Evolutionary conservation across 805 yeast species (phyloP), one percentile per base, ranked within the genome.

Genomic region (Helenozyma rhizophorensis): DNA sequence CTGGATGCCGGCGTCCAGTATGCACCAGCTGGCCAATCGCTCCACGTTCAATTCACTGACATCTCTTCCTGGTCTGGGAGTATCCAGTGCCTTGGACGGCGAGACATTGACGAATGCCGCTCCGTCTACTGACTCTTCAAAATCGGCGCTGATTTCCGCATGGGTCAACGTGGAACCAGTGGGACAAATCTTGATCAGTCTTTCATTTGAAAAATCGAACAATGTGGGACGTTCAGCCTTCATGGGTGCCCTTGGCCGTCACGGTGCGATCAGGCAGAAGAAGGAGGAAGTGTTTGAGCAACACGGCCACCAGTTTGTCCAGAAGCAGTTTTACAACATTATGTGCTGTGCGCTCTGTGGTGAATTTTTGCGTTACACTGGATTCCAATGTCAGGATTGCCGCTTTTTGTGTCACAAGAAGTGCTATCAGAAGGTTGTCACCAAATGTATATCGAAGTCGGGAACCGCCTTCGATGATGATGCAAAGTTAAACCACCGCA

Each of bases 301-400:
- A 49, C 95, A 87, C 55, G 99, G 99, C 12, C 99, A 93, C 63
- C 94, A 87, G 59, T 93, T 93, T 62, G 94, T 86, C 26, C 96
- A 86, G 57, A 90, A 86, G 49, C 96, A 88, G 55, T 88, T 89
- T 55, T 93, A 93, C 70, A 86, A 85, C 48, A 86, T 93, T 53
- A 90, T 93, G 97, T 78, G 93, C 46, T 93, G 99, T 67, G 96
- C 97, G 1, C 76, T 89, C 40, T 93, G 99, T 72, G 96, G 96
- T 4, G 97, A 93, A 40, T 93, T 93, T 55, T 68, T 93, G 45
- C 78, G 94, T 44, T 82, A 89, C 45, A 74, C 83, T n/a, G 93
- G 93, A 6, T 83, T 65, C 52, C 94, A 84, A 58, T 84, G 94
- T 62, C 88, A 83, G 54, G 93, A 83, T 51, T 84, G 94, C 68